Evolutionary conservation across 768 basidiomycete species (phyloP), one percentile per base, ranked within the genome.

Genomic region (Collybia nuda): DNA sequence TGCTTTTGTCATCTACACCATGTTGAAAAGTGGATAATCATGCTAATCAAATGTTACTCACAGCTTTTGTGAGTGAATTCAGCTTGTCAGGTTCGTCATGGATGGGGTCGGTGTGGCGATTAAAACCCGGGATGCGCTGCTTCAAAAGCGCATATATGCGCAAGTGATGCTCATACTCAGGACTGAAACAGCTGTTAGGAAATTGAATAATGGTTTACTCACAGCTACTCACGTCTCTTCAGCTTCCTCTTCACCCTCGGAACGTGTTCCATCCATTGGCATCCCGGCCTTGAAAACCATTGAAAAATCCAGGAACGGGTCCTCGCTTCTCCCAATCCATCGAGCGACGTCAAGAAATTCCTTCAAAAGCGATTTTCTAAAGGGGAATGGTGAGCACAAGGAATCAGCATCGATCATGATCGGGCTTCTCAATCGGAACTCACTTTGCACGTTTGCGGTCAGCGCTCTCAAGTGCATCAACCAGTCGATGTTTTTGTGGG

Each of bases 1-100:
- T 35, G 35, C 45, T 38, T 44, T 22, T 14, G 9, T 47, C 26
- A 51, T 37, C 50, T 54, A 39, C 9, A 45, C 32, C 6, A 19
- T 11, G 6, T 42, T 12, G 29, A 28, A 14, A 19, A 2, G 18
- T 50, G 43, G 41, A 50, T 50, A 43, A 29, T 5, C 42, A 29
- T 37, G 28, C 1, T 5, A 21, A 43, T 24, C 2, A 49, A 41
- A 15, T 24, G 9, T 40, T 17, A 40, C 38, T n/a, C 40, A 41
- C 19, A 2, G 41, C 21, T 32, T 29, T 42, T n/a, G 11, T n/a
- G 9, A 12, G 26, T 23, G 29, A 50, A 40, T 23, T 40, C 23
- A 35, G 24, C 48, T 35, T 41, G 11, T 28, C 24, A n/a, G 11
- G 40, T 35, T 14, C 1, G 44, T 45, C 29, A 12, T 44, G 15